phyloP scores from a whole-genome alignment of 441 rosid genomes.

The Capsella rubella region DNA sequence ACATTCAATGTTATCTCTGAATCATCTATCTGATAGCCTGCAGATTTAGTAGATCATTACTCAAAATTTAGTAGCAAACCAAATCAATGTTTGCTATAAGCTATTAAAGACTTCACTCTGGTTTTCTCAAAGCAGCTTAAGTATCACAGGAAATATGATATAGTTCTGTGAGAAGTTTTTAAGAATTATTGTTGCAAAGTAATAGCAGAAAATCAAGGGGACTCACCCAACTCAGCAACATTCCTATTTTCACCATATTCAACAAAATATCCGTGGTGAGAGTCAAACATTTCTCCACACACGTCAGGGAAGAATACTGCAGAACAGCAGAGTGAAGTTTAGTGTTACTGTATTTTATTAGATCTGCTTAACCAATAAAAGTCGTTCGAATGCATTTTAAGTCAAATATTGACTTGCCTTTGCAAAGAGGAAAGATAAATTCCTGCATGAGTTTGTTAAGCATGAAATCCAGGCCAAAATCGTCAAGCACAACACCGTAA shows the following conservation, averaged over 20 bases:
- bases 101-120: not conserved
- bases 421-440: conserved; percentile 69
- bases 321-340: conserved; percentile 33
- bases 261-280: conserved; percentile 87
- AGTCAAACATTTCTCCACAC: conserved; percentile 78
- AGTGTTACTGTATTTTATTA: conserved; percentile 1
- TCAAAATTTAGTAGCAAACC: not conserved
- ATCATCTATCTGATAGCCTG: conserved; percentile 83
- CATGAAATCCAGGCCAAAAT: conserved; percentile 79
- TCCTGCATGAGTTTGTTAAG: conserved; percentile 67
- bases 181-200: not conserved
- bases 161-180: not conserved
- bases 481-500: conserved; percentile 83
- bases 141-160: not conserved
- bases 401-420: conserved; percentile 46
- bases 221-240: conserved; percentile 67
- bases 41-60: conserved; percentile 2
- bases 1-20: conserved; percentile 84
- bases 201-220: conserved; percentile 1
- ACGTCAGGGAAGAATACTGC: conserved; percentile 77
- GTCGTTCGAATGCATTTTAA: conserved; percentile 4
- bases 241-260: conserved; percentile 75
- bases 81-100: conserved; percentile 2
- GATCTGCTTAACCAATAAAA: not conserved
- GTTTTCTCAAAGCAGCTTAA: not conserved